phyloP scores from a whole-genome alignment of 1,284 basidiomycete species.

The Marasmius tenuissimus region DNA sequence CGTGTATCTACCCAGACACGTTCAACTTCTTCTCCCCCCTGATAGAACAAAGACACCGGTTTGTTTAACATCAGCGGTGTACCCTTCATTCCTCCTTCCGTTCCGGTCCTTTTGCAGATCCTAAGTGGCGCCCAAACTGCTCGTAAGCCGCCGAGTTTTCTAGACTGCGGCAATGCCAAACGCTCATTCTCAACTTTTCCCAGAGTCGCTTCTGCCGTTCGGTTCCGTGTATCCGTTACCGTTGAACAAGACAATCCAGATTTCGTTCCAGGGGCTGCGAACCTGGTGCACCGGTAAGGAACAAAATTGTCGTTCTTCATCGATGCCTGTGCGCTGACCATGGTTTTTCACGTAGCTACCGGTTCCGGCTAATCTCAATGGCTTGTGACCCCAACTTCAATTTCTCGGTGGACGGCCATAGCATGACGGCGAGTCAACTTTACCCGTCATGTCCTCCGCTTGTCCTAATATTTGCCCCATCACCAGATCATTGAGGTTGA shows the following conservation, averaged over 20 bases:
- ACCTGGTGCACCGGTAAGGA: slow-evolving; percentile 27
- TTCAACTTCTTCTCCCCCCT: not conserved
- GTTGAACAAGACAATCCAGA: slow-evolving; percentile 28
- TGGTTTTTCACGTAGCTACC: not conserved
- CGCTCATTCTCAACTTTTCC: not conserved
- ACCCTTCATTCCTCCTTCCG: slow-evolving; percentile 23
- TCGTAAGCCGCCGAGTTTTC: not conserved
- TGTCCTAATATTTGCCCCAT: not conserved
- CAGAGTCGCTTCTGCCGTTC: slow-evolving; percentile 19
- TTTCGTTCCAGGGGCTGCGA: slow-evolving; percentile 23
- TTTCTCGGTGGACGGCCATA: not conserved
- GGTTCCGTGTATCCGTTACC: slow-evolving; percentile 26
- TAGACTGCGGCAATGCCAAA: not conserved
- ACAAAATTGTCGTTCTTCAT: not conserved
- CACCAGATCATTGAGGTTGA: not conserved
- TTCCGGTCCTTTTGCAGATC: slow-evolving; percentile 25
- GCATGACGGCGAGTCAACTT: not conserved
- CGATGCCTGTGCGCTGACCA: not conserved
- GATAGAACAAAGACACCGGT: slow-evolving; percentile 10
- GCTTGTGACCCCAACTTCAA: not conserved
- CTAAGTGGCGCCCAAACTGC: slow-evolving; percentile 8
- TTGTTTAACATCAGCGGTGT: slow-evolving; percentile 12
- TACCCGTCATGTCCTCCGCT: not conserved
- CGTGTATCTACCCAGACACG: not conserved
- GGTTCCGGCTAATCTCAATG: not conserved